Percentiles rank a stretch among this genome's conserved stretches.
These are phyloP conservation scores for Thalia dealbata DNA, from an alignment of 176 grass and related monocot species.

Conservation along the genomic window DNA sequence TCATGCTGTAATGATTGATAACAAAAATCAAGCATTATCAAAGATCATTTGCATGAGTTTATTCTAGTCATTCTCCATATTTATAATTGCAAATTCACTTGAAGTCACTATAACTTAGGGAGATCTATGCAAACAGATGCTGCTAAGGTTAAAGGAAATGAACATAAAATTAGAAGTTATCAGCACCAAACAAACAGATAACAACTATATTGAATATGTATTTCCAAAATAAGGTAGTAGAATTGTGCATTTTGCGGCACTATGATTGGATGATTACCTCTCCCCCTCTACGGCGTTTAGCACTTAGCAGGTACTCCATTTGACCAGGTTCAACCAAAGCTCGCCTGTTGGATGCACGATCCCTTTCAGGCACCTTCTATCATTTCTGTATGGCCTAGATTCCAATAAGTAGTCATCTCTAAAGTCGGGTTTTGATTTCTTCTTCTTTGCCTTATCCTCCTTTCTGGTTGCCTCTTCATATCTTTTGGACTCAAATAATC, in stretches of 20 bases:
- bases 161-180: no score
- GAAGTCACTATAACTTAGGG: no score
- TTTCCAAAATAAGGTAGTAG: background rate
- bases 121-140: no score
- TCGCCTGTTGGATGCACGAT: slow-evolving; percentile 43
- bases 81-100: no score
- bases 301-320: slow-evolving; percentile 31
- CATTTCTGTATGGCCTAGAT: slow-evolving; percentile 69
- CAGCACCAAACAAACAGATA: background rate
- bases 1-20: background rate
- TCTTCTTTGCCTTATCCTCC: slow-evolving; percentile 81
- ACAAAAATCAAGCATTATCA: no score
- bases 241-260: background rate
- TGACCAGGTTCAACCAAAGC: slow-evolving; percentile 31
- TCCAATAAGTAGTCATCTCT: slow-evolving; percentile 77
- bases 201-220: background rate
- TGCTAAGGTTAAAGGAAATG: background rate
- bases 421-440: slow-evolving; percentile 90
- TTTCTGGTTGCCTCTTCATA: slow-evolving; percentile 43
- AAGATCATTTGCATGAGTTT: background rate
- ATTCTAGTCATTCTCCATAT: no score
- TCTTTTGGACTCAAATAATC: slow-evolving; percentile 47
- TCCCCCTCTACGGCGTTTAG: slow-evolving; percentile 81
- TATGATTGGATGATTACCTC: slow-evolving; percentile 39
- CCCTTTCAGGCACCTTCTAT: slow-evolving; percentile 67